These are phyloP conservation scores for Aspergillus affinis DNA, from an alignment of 495 filamentous ascomycete species.

Conservation along the genomic window DNA sequence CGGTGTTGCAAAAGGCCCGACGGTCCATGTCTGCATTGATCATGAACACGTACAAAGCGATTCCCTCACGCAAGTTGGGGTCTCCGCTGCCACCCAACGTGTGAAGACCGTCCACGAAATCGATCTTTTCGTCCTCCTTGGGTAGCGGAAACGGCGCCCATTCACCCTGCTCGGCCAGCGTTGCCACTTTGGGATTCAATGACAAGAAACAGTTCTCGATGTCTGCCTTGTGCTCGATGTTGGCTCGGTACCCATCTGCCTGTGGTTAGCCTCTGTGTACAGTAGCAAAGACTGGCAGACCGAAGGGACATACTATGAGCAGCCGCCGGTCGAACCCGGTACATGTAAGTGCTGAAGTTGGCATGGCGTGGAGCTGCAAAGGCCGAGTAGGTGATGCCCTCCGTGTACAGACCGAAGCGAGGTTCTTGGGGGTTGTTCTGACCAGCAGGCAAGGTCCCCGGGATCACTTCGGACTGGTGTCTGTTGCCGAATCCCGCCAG, in stretches of 20 bases:
- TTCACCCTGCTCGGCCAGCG: constrained; percentile 38
- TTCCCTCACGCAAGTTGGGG: constrained; percentile 35
- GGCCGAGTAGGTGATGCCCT: constrained; percentile 59
- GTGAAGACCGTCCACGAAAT: constrained; percentile 42
- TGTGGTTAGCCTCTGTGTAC: not conserved
- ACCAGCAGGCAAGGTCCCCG: constrained; percentile 38
- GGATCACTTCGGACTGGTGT: constrained; percentile 42
- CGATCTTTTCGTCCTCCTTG: constrained; percentile 31
- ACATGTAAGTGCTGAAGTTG: constrained; percentile 45
- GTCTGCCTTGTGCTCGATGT: constrained; percentile 35
- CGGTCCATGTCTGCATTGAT: constrained; percentile 37
- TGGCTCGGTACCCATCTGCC: constrained; percentile 35
- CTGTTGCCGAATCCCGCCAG: constrained; percentile 41
- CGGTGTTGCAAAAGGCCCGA: constrained; percentile 40
- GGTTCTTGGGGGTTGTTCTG: constrained; percentile 43
- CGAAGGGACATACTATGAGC: constrained; percentile 35
- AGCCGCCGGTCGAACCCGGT: constrained; percentile 39
- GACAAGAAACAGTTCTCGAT: constrained; percentile 43
- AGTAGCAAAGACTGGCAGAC: not conserved
- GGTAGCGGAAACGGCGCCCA: constrained; percentile 45
- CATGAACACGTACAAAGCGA: constrained; percentile 38
- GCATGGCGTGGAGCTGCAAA: constrained; percentile 40
- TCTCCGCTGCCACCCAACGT: constrained; percentile 41
- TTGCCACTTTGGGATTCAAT: constrained; percentile 38
- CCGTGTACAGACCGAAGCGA: constrained; percentile 54